Evolutionary conservation across 2,329 filamentous ascomycete species (phyloP).

Genomic region (Epichloe glyceriae): DNA sequence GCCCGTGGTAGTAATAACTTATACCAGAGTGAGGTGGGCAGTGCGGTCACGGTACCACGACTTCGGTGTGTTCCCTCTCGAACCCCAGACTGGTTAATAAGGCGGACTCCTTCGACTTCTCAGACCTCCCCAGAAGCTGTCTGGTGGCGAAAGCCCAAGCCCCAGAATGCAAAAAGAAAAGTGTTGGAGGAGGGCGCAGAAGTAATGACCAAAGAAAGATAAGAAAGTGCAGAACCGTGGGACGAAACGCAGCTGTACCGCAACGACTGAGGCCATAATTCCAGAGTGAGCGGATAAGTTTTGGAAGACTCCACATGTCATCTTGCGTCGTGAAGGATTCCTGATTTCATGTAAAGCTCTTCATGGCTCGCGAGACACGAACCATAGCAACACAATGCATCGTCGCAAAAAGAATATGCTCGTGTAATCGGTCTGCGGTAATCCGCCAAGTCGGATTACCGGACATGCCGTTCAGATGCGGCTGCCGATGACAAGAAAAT

Average conservation of each 20-base stretch:
- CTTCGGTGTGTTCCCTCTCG: background rate
- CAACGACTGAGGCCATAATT: conserved; percentile 19
- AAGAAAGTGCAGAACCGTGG: conserved; percentile 13
- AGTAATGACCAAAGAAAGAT: conserved; percentile 17
- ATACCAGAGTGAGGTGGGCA: background rate
- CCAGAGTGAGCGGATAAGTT: background rate
- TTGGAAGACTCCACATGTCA: conserved; percentile 1
- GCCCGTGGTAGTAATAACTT: background rate
- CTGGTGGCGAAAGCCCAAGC: conserved; percentile 16
- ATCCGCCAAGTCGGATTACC: conserved; percentile 18
- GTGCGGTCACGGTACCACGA: background rate
- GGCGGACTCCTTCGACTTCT: conserved; percentile 7
- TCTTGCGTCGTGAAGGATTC: conserved; percentile 1
- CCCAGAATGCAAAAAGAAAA: conserved; percentile 9
- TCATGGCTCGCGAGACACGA: background rate
- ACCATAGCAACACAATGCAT: background rate
- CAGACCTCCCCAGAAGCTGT: conserved; percentile 25
- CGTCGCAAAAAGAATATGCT: background rate
- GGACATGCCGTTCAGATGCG: conserved; percentile 27
- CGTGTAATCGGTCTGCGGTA: conserved; percentile 4
- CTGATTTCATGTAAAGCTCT: background rate
- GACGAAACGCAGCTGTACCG: conserved; percentile 22
- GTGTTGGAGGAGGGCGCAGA: conserved; percentile 6
- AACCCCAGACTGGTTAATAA: background rate
- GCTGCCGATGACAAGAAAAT: conserved; percentile 9